Evolutionary conservation across 208 protist species (phyloP).

Genomic region (Crithidia sp.): DNA sequence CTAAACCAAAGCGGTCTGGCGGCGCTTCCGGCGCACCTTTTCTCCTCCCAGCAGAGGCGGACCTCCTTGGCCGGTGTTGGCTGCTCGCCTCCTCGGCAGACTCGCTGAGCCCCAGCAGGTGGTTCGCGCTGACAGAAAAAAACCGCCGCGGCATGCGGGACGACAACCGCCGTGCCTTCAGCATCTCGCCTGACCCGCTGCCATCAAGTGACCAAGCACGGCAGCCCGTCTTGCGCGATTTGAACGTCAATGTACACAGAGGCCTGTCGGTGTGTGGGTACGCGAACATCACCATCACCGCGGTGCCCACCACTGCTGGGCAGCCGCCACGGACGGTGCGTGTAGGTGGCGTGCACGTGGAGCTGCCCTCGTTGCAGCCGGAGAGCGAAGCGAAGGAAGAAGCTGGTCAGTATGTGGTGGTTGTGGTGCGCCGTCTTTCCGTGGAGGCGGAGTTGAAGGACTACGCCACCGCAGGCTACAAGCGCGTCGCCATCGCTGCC

Average conservation of each 20-base stretch:
- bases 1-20: background rate
- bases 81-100: constrained; percentile 19
- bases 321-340: constrained; percentile 9
- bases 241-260: constrained; percentile 9
- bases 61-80: constrained; percentile 37
- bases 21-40: background rate
- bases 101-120: constrained; percentile 40
- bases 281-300: constrained; percentile 5
- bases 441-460: constrained; percentile 42
- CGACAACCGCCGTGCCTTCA: constrained; percentile 21
- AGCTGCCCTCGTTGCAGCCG: background rate
- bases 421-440: constrained; percentile 27
- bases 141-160: background rate
- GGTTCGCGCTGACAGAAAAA: constrained; percentile 21
- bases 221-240: constrained; percentile 18
- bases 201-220: background rate
- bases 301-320: background rate
- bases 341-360: constrained; percentile 26
- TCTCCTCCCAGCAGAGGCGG: constrained; percentile 18
- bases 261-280: constrained; percentile 15
- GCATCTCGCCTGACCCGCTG: constrained; percentile 9
- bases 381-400: background rate
- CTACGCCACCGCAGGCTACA: constrained; percentile 24
- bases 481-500: constrained; percentile 12
- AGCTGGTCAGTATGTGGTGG: constrained; percentile 2